Conservation (phyloP, 768 basidiomycete species). For the Suillus subluteus region DNA sequence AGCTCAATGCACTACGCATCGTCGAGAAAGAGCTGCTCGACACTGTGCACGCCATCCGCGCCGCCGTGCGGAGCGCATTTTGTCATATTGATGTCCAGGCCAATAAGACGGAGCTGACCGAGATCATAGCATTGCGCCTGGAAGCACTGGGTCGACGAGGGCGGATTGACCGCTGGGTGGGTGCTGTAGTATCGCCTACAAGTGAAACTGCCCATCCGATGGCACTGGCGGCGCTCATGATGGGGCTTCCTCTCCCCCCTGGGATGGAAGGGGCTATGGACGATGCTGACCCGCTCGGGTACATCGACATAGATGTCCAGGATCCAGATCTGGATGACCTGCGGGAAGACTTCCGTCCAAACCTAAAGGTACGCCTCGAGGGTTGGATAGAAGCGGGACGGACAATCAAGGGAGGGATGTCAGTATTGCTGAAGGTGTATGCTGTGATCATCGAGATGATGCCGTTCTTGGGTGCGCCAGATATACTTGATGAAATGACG, state of each 20-base stretch:
- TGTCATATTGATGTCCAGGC: constrained; percentile 45
- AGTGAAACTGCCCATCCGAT: constrained; percentile 48
- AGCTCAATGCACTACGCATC: constrained; percentile 42
- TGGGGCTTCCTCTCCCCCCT: constrained; percentile 50
- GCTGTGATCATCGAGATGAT: constrained; percentile 50
- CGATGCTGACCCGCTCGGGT: constrained; percentile 50
- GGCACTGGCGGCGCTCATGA: constrained; percentile 69
- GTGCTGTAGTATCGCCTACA: constrained; percentile 46
- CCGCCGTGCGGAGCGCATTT: constrained; percentile 50
- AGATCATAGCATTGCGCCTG: constrained; percentile 47
- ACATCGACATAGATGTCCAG: constrained; percentile 51
- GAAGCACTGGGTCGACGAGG: constrained; percentile 45
- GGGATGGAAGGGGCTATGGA: constrained; percentile 41
- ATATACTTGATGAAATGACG: constrained; percentile 61
- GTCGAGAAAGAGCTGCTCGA: constrained; percentile 58
- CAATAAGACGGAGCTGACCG: constrained; percentile 44
- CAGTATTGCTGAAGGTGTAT: constrained; percentile 46
- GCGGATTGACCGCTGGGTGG: constrained; percentile 57
- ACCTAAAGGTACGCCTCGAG: constrained; percentile 57
- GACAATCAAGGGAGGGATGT: constrained; percentile 42
- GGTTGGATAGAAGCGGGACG: constrained; percentile 53
- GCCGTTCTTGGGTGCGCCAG: constrained; percentile 56
- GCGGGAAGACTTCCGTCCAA: constrained; percentile 62
- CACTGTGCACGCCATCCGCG: constrained; percentile 44
- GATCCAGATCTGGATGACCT: constrained; percentile 65